These are phyloP conservation scores for Xylaria bambusicola DNA, from an alignment of 495 filamentous ascomycete genomes.

Conservation along the genomic window DNA sequence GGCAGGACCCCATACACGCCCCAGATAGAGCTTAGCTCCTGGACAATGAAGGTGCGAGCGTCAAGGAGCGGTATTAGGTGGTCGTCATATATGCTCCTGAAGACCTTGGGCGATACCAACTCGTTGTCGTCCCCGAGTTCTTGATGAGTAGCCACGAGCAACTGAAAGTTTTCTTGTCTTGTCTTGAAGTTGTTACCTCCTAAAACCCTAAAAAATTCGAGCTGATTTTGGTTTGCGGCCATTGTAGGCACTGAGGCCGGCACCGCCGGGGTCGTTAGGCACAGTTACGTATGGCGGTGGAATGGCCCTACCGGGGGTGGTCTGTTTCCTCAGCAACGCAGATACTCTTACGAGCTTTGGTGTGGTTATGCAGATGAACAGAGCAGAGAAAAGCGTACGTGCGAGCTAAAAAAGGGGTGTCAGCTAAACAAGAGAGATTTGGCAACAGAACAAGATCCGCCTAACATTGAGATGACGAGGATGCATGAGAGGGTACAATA, in stretches of 20 bases:
- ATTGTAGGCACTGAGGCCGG: constrained; percentile 8
- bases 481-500: neutral
- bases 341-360: too few relatives aligned
- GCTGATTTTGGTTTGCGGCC: neutral
- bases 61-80: neutral
- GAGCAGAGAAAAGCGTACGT: too few relatives aligned
- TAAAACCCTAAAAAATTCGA: neutral
- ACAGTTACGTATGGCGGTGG: neutral
- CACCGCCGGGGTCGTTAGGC: neutral
- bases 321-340: too few relatives aligned
- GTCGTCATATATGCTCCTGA: neutral
- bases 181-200: neutral
- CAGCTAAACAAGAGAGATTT: neutral
- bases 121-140: neutral
- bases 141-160: neutral
- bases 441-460: neutral
- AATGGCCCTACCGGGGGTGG: too few relatives aligned
- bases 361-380: neutral
- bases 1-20: neutral
- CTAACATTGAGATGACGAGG: neutral
- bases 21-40: neutral
- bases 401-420: too few relatives aligned
- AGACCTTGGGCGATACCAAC: neutral
- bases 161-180: neutral
- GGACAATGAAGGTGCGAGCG: neutral